Evolutionary conservation across 345 rosid species (phyloP), one percentile per base, ranked within the genome.

Genomic region (Dipteronia sinensis): DNA sequence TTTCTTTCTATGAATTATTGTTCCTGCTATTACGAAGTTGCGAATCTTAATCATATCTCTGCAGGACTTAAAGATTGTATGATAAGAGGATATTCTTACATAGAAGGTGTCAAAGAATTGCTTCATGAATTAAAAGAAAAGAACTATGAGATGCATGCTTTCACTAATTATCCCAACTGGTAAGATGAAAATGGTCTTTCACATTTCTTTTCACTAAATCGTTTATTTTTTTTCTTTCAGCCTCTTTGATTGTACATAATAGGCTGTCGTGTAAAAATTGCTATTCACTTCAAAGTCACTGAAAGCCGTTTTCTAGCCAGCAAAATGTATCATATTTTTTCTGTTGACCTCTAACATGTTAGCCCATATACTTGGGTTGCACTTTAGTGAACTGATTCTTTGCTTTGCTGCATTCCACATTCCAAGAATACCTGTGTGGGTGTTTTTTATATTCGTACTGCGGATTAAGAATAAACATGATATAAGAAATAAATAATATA

Each of bases 91-190:
- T 93, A 90, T 82, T 86, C 86, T 63, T 93, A 89, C 84, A 67
- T 93, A 68, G 97, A 91, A 78, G 98, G 99, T 23, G 84, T 95
- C 67, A 86, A 88, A 74, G 81, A 89, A 76, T 86, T 95, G 79
- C 99, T 95, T 76, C 83, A 74, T 23, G 76, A 82, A 22, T 76
- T 95, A 75, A 86, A 80, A 75, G 79, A 83, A 83, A 81, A 82
- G 44, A 79, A 86, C 82, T 91, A 90, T 22, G 93, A 95, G 85
- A 92, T 95, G 90, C 99, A 95, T 84, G 97, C 99, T 76, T 89
- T 86, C 80, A 93, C 99, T 74, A 95, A 95, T 73, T 92, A 95
- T 77, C 99, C 98, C 65, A 82, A 88, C 83, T 92, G 98, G 98
- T 95, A 87, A 71, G 75, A 42, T 6, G 55, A 69, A 77, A 53